Evolutionary conservation across 306 rosid species (phyloP).

Genomic region (Carpinus viminea): DNA sequence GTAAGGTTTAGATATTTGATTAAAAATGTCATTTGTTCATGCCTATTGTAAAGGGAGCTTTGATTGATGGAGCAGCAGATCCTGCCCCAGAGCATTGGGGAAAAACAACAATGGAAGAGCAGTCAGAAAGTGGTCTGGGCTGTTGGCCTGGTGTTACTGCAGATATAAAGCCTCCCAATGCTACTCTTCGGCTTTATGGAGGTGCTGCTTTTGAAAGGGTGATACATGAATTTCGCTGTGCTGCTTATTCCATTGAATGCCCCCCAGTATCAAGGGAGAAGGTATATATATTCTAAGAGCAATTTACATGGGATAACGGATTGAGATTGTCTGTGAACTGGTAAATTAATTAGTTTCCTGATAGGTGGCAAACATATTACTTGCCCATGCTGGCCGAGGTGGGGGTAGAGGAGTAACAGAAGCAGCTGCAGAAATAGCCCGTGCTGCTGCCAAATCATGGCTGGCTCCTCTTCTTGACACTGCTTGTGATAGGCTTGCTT

Average conservation of each 20-base stretch:
- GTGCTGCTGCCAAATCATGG: constrained; percentile 97
- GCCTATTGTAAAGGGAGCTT: constrained; percentile 55
- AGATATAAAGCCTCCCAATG: constrained; percentile 78
- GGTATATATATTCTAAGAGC: constrained; percentile 38
- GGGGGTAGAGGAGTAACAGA: constrained; percentile 84
- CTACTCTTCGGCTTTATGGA: constrained; percentile 87
- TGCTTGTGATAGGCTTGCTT: constrained; percentile 94
- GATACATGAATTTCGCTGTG: constrained; percentile 91
- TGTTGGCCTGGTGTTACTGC: constrained; percentile 87
- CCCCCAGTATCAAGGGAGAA: constrained; percentile 95
- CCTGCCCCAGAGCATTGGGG: constrained; percentile 99
- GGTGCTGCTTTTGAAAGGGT: constrained; percentile 99
- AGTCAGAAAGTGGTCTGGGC: constrained; percentile 75
- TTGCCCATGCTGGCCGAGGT: constrained; percentile 91
- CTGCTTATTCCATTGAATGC: constrained; percentile 93
- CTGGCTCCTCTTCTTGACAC: constrained; percentile 97
- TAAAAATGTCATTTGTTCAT: constrained; percentile 10
- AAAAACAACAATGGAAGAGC: constrained; percentile 82
- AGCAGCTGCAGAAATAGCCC: constrained; percentile 99
- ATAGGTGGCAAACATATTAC: constrained; percentile 96
- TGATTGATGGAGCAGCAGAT: constrained; percentile 97
- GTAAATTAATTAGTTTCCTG: constrained; percentile 19
- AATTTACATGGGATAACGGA: constrained; percentile 4
- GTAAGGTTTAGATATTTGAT: not conserved
- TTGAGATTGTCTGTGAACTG: constrained; percentile 17